Evolutionary conservation across 805 yeast genomes (phyloP).

Genomic region (Candida parachauliodes): DNA sequence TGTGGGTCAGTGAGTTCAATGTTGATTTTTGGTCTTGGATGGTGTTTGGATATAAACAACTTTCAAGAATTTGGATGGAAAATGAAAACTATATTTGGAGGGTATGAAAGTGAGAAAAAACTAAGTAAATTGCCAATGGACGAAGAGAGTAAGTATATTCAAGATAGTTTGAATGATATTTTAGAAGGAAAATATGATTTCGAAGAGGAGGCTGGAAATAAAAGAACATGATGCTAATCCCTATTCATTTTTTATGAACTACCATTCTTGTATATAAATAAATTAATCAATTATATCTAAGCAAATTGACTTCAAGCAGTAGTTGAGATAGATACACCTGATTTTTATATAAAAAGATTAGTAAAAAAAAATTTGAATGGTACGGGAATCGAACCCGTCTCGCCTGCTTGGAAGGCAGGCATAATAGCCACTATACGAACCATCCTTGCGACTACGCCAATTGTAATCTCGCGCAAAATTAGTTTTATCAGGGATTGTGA

Average conservation of each 20-base stretch:
- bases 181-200: conserved; percentile 43
- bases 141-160: conserved; percentile 56
- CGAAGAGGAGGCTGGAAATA: conserved; percentile 15
- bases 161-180: conserved; percentile 50
- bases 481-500: too few relatives aligned
- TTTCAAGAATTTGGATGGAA: conserved; percentile 68
- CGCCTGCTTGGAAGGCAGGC: conserved; percentile 92
- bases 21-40: conserved; percentile 70
- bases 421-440: conserved; percentile 92
- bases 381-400: conserved; percentile 94
- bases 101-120: conserved; percentile 53
- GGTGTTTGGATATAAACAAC: conserved; percentile 72
- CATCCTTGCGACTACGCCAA: conserved; percentile 51
- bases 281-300: too few relatives aligned
- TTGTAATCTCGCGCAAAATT: not conserved
- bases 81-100: conserved; percentile 65
- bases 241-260: too few relatives aligned
- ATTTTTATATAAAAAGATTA: too few relatives aligned
- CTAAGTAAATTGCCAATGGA: conserved; percentile 44
- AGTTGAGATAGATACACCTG: too few relatives aligned
- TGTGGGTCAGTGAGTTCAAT: conserved; percentile 72
- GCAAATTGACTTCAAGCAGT: too few relatives aligned
- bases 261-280: too few relatives aligned
- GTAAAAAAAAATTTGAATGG: conserved; percentile 63
- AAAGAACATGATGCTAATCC: too few relatives aligned